Percentiles rank a stretch among this genome's conserved stretches.
phyloP scores from a whole-genome alignment of 2,329 filamentous ascomycete genomes.

The Colletotrichum sp. region DNA sequence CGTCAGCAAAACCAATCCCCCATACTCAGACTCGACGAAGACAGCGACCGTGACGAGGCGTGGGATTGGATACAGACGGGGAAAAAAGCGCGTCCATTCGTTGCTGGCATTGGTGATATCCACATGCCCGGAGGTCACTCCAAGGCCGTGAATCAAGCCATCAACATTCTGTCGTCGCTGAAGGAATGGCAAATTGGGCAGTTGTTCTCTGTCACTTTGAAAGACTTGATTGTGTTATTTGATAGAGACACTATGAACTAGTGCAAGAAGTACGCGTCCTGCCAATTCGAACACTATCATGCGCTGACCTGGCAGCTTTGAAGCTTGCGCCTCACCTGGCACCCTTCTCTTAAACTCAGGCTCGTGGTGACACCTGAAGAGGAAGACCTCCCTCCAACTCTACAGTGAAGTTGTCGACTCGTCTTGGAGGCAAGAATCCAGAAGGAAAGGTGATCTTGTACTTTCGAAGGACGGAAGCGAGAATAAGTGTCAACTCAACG shows the following conservation, averaged over 20 bases:
- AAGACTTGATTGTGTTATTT: not conserved
- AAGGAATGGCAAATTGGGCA: not conserved
- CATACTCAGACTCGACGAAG: not conserved
- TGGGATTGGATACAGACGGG: not conserved
- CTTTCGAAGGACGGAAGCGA: not conserved
- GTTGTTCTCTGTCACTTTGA: not conserved
- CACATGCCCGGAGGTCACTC: not conserved
- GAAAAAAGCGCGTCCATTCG: not conserved
- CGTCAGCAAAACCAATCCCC: not conserved
- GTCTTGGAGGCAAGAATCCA: not conserved
- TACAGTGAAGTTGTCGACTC: not conserved
- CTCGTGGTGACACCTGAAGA: not conserved
- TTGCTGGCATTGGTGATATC: not conserved
- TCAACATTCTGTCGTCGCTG: not conserved
- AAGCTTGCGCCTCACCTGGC: not conserved
- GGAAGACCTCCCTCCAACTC: not conserved
- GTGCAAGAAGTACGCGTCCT: not conserved
- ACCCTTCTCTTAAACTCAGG: not conserved
- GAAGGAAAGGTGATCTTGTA: not conserved
- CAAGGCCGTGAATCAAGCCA: not conserved
- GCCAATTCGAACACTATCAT: not conserved
- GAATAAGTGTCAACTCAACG: not conserved
- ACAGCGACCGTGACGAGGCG: not conserved
- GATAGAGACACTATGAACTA: not conserved
- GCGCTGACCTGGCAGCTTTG: not conserved